phyloP scores from a whole-genome alignment of 371 early-diverging fungal species.

The Mucor ambiguus region DNA sequence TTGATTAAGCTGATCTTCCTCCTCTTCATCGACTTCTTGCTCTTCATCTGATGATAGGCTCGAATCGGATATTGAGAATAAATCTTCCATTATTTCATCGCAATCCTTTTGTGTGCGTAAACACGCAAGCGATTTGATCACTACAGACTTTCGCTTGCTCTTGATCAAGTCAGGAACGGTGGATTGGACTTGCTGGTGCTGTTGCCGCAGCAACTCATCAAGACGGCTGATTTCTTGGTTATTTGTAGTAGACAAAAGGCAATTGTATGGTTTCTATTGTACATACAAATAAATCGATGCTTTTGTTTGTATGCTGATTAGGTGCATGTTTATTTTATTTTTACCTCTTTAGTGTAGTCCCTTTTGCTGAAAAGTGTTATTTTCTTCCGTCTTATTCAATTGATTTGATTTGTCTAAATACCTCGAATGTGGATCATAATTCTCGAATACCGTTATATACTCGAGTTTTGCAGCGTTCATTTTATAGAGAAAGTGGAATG shows the following conservation, averaged over 20 bases:
- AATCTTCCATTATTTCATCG: slow-evolving; percentile 1
- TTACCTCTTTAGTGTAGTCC: not conserved
- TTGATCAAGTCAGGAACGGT: not conserved
- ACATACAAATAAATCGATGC: slow-evolving; percentile 47
- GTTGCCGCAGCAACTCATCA: slow-evolving; percentile 24
- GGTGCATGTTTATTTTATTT: not conserved
- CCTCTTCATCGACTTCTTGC: not conserved
- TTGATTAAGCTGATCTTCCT: not conserved
- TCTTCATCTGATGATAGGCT: slow-evolving; percentile 11
- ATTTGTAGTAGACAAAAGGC: slow-evolving; percentile 11
- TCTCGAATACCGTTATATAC: not conserved
- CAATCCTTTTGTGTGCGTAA: slow-evolving; percentile 6
- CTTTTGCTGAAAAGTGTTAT: not conserved
- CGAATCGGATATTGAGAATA: slow-evolving; percentile 1
- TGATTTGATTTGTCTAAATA: not conserved
- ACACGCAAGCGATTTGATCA: not conserved
- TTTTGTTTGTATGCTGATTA: not conserved
- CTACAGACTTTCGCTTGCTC: slow-evolving; percentile 3
- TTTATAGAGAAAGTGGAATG: not conserved
- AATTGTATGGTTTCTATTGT: slow-evolving; percentile 31
- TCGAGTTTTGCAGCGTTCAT: not conserved
- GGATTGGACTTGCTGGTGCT: slow-evolving; percentile 8
- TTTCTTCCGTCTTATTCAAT: not conserved
- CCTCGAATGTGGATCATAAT: not conserved
- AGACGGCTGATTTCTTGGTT: slow-evolving; percentile 16